Percentiles rank a stretch among this genome's conserved stretches.
These are phyloP conservation scores for Betula pendula DNA, from an alignment of 306 rosid genomes.

Conservation along the genomic window DNA sequence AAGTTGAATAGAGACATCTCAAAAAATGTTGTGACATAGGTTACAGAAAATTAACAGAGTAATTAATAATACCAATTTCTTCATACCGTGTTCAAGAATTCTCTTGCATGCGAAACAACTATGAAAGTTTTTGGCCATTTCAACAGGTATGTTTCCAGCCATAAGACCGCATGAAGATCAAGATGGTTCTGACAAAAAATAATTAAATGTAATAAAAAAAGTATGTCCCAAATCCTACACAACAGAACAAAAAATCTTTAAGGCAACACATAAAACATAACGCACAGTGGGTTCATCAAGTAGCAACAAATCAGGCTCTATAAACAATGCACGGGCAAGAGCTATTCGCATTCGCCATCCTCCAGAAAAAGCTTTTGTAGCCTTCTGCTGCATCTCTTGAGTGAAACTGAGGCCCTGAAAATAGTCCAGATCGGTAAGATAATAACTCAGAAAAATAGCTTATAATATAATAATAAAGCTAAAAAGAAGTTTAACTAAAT, in stretches of 20 bases:
- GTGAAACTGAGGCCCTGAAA: slow-evolving; percentile 94
- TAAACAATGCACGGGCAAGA: slow-evolving; percentile 93
- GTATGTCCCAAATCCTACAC: slow-evolving; percentile 1
- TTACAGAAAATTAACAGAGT: slow-evolving; percentile 9
- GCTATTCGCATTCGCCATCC: slow-evolving; percentile 99
- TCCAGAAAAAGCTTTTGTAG: slow-evolving; percentile 95
- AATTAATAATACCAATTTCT: neutral
- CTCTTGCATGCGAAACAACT: slow-evolving; percentile 99
- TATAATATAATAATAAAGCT: neutral
- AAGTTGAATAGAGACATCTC: slow-evolving; percentile 23
- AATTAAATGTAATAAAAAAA: slow-evolving; percentile 9
- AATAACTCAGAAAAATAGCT: slow-evolving; percentile 12
- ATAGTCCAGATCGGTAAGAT: slow-evolving; percentile 19
- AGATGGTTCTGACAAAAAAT: slow-evolving; percentile 84
- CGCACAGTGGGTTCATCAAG: slow-evolving; percentile 97
- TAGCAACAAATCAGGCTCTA: slow-evolving; percentile 90
- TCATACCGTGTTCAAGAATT: slow-evolving; percentile 87
- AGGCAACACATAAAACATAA: slow-evolving; percentile 25
- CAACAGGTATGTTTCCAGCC: slow-evolving; percentile 89
- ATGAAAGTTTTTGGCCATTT: slow-evolving; percentile 97
- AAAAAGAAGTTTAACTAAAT: neutral
- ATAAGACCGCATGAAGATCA: slow-evolving; percentile 98
- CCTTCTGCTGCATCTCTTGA: slow-evolving; percentile 81
- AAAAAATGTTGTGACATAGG: neutral
- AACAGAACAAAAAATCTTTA: slow-evolving; percentile 20